Evolutionary conservation across 2,329 filamentous ascomycete genomes (phyloP).

Genomic region (Cercospora sp.): DNA sequence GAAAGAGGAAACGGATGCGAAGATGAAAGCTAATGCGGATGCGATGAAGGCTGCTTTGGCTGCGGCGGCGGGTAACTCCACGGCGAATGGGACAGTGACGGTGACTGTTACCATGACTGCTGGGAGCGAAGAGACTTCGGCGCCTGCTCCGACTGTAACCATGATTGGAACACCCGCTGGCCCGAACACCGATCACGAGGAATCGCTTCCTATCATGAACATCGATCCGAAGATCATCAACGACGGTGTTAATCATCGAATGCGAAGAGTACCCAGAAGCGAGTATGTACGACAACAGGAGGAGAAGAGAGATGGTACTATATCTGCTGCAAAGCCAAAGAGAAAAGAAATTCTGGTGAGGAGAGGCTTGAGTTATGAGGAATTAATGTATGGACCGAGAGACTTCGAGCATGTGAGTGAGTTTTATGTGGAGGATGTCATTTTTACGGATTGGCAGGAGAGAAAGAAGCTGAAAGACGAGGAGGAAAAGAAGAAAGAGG

Average conservation of each 20-base stretch:
- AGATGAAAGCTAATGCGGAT: background rate
- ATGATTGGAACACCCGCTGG: background rate
- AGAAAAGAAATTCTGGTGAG: background rate
- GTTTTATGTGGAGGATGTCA: background rate
- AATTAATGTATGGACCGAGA: slow-evolving; percentile 1
- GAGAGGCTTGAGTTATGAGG: slow-evolving; percentile 9
- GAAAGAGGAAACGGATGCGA: background rate
- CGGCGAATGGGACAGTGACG: background rate
- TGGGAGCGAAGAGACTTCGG: background rate
- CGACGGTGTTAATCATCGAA: background rate
- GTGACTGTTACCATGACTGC: background rate
- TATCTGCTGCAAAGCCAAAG: background rate
- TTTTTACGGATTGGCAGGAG: background rate
- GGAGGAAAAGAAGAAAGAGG: background rate
- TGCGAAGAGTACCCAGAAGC: background rate
- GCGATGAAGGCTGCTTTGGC: background rate
- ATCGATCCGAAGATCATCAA: background rate
- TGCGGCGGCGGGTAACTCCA: background rate
- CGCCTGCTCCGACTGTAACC: background rate
- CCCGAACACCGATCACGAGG: background rate
- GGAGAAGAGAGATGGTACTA: background rate
- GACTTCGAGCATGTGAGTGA: slow-evolving; percentile 5
- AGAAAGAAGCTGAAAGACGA: background rate
- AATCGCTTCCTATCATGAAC: background rate
- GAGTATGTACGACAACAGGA: background rate